Base-by-base conservation (phyloP, 352 stramenopile genomes). In the Phytophthora pini region DNA sequence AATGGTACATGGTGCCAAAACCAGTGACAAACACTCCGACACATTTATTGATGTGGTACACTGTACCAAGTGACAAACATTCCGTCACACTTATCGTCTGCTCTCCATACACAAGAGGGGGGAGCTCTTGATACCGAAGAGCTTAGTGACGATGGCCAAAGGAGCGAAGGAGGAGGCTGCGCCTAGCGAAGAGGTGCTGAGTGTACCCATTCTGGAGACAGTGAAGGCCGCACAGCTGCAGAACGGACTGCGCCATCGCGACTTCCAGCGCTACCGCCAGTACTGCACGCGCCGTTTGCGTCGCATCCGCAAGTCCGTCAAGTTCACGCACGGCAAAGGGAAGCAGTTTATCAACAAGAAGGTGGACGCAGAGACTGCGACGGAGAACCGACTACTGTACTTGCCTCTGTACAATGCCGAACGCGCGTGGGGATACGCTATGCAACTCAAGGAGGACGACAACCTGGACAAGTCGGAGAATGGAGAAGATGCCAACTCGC, bases 261-360 rank as follows among this genome's bases (percentile, higher is more conserved):
- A 97, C 79, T 97, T 97, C 74, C 84, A 92, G 73, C 89, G 90
- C 31, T 97, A 97, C 71, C 86, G 90, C 26, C 87, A 97, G 79
- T 97, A 97, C 74, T 97, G 91, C 73, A 76, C 86, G 57, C 81
- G 91, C 13, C 87, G 90, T 15, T 72, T 97, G 60, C 87, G 87
- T 27, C 89, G 90, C 45, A 82, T 97, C 56, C 88, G 91, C 72
- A 96, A 94, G 75, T 90, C 87, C 26, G 75, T 90, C 66, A 90
- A 94, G 70, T 97, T 95, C 60, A 90, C 78, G 74, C 91, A 94
- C 51, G 89, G 88, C 68, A 95, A 94, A 65, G 87, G 90, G 36
- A 95, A 94, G 61, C 72, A 81, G 38, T 95, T 87, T 69, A 38
- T 95, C 13, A 80, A 80, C 65, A 90, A 95, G 76, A 91, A 94